A percentile compares a stretch with the other conserved stretches of the same genome.
phyloP scores from a whole-genome alignment of 169 alveolate species.

The Plasmodium cynomolgi region DNA sequence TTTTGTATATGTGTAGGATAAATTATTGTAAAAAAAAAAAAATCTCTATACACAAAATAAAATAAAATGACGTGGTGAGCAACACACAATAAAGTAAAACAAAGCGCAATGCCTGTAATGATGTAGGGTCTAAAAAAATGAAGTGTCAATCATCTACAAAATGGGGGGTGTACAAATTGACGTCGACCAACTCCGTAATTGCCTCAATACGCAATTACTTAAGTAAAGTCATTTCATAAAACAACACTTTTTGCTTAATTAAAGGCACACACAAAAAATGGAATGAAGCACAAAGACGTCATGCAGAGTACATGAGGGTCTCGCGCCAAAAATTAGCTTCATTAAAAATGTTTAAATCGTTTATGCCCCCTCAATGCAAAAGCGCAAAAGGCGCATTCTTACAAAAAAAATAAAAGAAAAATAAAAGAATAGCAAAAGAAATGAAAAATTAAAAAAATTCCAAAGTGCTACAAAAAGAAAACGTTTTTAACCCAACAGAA shows the following conservation, averaged over 20 bases:
- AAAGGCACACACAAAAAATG: conserved; percentile 2
- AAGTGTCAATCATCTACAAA: not conserved
- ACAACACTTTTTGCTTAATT: conserved; percentile 11
- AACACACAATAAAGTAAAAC: not conserved
- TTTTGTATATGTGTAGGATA: not conserved
- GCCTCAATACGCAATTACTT: not conserved
- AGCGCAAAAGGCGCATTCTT: not conserved
- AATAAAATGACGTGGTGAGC: not conserved
- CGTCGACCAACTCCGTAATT: not conserved
- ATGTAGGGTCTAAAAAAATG: not conserved
- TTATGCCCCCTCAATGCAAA: conserved; percentile 1
- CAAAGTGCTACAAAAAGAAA: not conserved
- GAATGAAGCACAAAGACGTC: not conserved
- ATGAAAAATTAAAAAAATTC: not conserved
- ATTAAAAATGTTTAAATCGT: not conserved
- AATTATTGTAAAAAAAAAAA: not conserved
- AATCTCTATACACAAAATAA: not conserved
- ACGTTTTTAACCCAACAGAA: not conserved
- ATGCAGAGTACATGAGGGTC: not conserved
- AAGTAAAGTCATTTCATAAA: not conserved
- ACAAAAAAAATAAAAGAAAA: not conserved
- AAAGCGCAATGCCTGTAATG: not conserved
- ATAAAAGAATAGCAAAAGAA: not conserved
- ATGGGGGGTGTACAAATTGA: not conserved
- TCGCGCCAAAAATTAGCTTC: not conserved